phyloP scores from a whole-genome alignment of 192 early-diverging fungal genomes.

The Backusella morwellensis region DNA sequence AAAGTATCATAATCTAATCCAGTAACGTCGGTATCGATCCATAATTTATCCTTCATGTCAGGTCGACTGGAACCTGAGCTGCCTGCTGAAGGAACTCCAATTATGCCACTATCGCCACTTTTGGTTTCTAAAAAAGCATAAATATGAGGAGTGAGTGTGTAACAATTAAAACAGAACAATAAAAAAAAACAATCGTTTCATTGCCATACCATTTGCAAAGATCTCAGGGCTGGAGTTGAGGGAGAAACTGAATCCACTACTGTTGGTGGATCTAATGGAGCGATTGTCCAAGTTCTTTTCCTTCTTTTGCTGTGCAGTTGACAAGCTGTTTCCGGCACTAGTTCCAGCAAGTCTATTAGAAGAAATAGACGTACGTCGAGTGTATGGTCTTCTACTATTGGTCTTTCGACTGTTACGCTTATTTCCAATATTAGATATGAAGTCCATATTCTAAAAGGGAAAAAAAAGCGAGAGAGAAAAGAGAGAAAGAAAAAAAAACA shows the following conservation, averaged over 20 bases:
- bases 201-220: not conserved
- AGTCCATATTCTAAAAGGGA: not conserved
- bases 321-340: not conserved
- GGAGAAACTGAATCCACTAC: not conserved
- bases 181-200: not conserved
- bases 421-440: constrained; percentile 15
- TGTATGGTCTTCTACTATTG: constrained; percentile 10
- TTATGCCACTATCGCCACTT: not conserved
- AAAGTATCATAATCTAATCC: not conserved
- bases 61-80: not conserved
- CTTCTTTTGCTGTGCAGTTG: not conserved
- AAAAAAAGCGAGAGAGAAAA: not conserved
- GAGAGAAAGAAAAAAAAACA: not conserved
- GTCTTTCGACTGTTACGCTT: constrained; percentile 12
- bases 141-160: not conserved
- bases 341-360: not conserved
- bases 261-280: constrained; percentile 1
- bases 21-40: constrained; percentile 5
- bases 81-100: not conserved
- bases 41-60: not conserved
- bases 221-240: not conserved
- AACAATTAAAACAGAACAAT: not conserved
- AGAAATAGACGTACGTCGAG: constrained; percentile 9
- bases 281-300: not conserved
- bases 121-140: not conserved